Evolutionary conservation across 2,329 filamentous ascomycete genomes (phyloP), one percentile per base, ranked within the genome.

Genomic region (Penicillium expansum): DNA sequence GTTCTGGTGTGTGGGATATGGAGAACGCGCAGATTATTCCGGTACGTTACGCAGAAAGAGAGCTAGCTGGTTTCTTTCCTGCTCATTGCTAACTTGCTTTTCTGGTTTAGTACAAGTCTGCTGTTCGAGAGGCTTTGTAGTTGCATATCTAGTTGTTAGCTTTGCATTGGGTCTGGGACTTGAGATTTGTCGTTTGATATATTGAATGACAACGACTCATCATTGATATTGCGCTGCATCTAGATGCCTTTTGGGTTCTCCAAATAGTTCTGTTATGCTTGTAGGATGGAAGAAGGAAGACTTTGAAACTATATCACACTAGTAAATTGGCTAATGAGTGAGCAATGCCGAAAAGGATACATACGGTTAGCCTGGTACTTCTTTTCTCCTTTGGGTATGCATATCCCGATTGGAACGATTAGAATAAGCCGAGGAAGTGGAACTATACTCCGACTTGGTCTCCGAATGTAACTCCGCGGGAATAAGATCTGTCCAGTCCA

Each of bases 1-100:
- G 76, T 58, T 80, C 75, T 42, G 90, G 86, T 0, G 91, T 95
- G 9, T 96, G 92, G 92, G 90, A 96, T 78, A 70, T 89, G 57
- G 83, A 86, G 35, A 89, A 89, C 66, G 84, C 71, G 61, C 66
- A 76, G 67, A 72, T 79, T 56, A 72, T 71, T 65, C 69, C 70
- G 56, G 73, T 75, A 66, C 53, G 70, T 71, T 42, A 13, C 0
- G 5, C 20, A 10, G 10, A 6, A 13, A 29, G 10, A 48, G 18
- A 10, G 13, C 4, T 27, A 18, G n/a, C 9, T 41, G 42, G 4
- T 24, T 33, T 29, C 1, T 14, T 11, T 20, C 5, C 8, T 32
- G n/a, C 3, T 33, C 10, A 5, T 37, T 59, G 55, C 56, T 57
- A 42, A 61, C 37, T 18, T 58, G 33, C 48, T 6, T 6, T 44